Evolutionary conservation across 768 basidiomycete genomes (phyloP), one percentile per base, ranked within the genome.

Genomic region (Russula vinacea): DNA sequence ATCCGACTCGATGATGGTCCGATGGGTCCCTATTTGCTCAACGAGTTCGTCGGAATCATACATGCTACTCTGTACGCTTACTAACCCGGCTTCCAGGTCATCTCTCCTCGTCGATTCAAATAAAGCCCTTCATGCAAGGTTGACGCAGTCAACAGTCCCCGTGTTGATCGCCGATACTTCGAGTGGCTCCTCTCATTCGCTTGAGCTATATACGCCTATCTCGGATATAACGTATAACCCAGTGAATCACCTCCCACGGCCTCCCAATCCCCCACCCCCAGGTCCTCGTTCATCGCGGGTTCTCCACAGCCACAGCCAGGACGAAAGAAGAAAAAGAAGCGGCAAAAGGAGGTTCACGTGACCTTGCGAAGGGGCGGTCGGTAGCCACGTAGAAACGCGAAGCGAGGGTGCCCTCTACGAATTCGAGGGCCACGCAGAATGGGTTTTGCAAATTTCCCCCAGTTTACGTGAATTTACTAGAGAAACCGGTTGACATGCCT

Each of bases 11-110:
- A 65, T 45, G 49, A 65, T 33, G 40, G 55, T 6, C 59, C 64
- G 33, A 51, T 66, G 3, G 64, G 64, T 2, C 71, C 75, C 0
- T 81, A 81, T 59, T 69, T 87, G 6, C 79, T 82, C 56, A 83
- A 83, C 58, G 77, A 78, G 85, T 86, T 60, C 72, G 85, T 16
- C 26, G 26, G 32, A 40, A 13, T 33, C 45, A 50, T 11, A 37
- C 7, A 62, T 54, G 24, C 55, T 51, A 16, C 13, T 17, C 16
- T 35, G 39, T 6, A 47, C 51, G 10, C 55, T 14, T 59, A 26
- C 19, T n/a, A 22, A 47, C 22, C 45, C 5, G 9, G 17, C 19
- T 58, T 40, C 62, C n/a, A 74, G 72, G 37, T 74, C 71, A 13
- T 72, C 70, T 35, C 57, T 68, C 22, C 73, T 71, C 39, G 64